Base-by-base conservation (phyloP, 805 yeast genomes). In the Wickerhamomyces ciferrii region DNA sequence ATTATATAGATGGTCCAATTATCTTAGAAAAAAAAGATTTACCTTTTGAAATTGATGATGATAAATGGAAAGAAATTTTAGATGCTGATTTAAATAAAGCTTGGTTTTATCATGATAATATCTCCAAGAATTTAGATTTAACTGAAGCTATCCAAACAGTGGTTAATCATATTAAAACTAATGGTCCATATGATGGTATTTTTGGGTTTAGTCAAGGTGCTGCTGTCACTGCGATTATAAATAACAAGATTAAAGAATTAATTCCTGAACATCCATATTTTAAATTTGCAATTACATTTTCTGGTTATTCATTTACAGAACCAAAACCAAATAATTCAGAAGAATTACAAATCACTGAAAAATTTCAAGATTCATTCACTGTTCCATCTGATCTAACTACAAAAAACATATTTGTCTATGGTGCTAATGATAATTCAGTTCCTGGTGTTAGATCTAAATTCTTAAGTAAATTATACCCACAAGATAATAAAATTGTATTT, bases 191-290 rank as follows among this genome's bases (percentile, higher is more conserved):
- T 53, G 85, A 84, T 20, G 99, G 98, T 6, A 68, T 92, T 19
- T 67, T 94, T 39, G 98, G 97, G 1, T 92, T 92, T 62, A 84
- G 95, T 11, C 98, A 94, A 64, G 99, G 99, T 51, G 96, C 97
- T 7, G 96, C 94, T 1, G 68, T 92, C 32, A 83, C 88, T 1
- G 87, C 92, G 1, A 71, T 87, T 23, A 61, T 90, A 27, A 71
- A 87, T 39, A 79, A 81, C 53, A 72, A 75, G 36, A 81, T 84
- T 51, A 71, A 76, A 20, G 72, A 74, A 21, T 65, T 69, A 43
- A 67, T 56, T 15, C 61, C 62, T 47, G 50, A 51, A 74, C 72
- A 27, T 25, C 49, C 46, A 11, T 58, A 52, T 43, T 71, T 92
- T 56, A 81, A 87, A 58, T 88, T 90, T 60, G 88, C 84, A 15